Evolutionary conservation across 2,329 filamentous ascomycete species (phyloP), one percentile per base, ranked within the genome.

Genomic region (Colletotrichum higginsianum): DNA sequence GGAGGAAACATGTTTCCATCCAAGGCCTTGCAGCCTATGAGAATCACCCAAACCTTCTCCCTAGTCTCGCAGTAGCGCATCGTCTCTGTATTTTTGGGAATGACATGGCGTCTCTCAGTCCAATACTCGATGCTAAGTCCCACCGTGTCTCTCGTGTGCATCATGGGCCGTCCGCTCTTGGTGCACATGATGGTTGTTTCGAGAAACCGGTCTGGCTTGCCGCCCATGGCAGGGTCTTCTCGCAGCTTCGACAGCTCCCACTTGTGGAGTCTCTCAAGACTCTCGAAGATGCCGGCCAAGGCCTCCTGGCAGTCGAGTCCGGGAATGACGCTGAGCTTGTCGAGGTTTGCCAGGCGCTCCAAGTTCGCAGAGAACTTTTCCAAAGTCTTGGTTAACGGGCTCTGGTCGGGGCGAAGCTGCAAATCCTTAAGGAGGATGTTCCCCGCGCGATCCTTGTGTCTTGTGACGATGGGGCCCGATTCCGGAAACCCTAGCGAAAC

Each of bases 61-160:
- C 77, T 78, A 8, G 84, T 79, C 35, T 83, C 80, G 42, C 82
- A 80, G 40, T 82, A 79, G 13, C 78, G 76, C 21, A 84, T 79
- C 42, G 83, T 80, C 21, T 81, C 78, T 57, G 81, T 79, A 57
- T 75, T 80, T 2, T 76, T 78, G 7, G 80, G 79, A 3, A 78
- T 81, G 18, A 89, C 79, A 57, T 87, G 84, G 57, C 88, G 86
- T 66, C 86, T 84, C 75, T 92, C 87, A 79, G 90, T 91, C 94
- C 94, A 96, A 79, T 96, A 97, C 74, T 94, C 92, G 49, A 96
- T 76, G 60, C 88, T 90, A 67, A 96, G 82, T 1, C 94, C 94
- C 35, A 96, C 83, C 61, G 87, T 88, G 26, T 87, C 87, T 61
- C 90, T 86, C 16, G 87, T 87, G 80, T 96, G 93, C 88, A 96